Percentiles rank a stretch among this genome's conserved stretches.
Evolutionary conservation across 2,329 filamentous ascomycete genomes (phyloP).

Genomic region (Colletotrichum sp.): DNA sequence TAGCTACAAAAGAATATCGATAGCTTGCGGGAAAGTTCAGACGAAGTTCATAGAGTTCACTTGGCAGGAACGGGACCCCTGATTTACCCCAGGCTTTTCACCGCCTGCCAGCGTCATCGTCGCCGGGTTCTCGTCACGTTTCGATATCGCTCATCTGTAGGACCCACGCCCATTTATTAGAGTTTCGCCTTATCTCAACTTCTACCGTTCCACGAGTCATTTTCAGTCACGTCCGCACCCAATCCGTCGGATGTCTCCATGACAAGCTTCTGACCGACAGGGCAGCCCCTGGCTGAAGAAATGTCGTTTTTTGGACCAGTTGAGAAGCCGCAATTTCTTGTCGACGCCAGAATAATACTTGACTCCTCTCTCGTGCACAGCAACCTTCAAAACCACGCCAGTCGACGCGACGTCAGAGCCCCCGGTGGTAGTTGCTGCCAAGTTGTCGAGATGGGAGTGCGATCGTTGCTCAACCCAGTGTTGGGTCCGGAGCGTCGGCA

Average conservation of each 20-base stretch:
- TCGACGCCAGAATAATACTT: neutral
- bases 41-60: neutral
- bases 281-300: neutral
- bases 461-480: conserved; percentile 5
- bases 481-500: neutral
- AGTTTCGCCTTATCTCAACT: conserved; percentile 2
- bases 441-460: neutral
- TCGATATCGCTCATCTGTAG: neutral
- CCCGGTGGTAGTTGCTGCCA: neutral
- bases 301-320: neutral
- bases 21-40: neutral
- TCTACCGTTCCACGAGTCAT: neutral
- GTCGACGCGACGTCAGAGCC: neutral
- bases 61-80: neutral
- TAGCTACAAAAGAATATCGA: neutral
- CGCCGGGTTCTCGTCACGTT: neutral
- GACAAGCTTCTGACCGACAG: neutral
- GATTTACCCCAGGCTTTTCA: neutral
- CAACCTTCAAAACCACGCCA: neutral
- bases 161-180: neutral
- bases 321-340: neutral
- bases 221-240: neutral
- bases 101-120: neutral
- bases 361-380: neutral
- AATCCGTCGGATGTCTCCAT: neutral